These are phyloP conservation scores for Rosa lucieae DNA, from an alignment of 306 rosid genomes.

Conservation along the genomic window DNA sequence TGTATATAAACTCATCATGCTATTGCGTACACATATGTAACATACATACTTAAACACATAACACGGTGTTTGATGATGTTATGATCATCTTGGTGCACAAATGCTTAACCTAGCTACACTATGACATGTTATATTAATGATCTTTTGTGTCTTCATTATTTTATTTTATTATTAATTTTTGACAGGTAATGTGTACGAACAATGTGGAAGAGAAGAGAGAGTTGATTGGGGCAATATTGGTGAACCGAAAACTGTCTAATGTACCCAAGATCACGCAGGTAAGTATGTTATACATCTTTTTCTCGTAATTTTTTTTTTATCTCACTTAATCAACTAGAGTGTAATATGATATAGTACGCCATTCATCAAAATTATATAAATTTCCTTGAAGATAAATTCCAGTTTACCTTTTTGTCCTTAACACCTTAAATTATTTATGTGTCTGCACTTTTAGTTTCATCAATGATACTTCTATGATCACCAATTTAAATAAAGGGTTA, in stretches of 20 bases:
- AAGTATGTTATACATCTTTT: neutral
- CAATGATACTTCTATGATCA: too few species aligned
- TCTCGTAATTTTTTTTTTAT: too few species aligned
- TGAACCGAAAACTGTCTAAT: slow-evolving; percentile 37
- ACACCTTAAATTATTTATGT: too few species aligned
- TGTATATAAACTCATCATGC: neutral
- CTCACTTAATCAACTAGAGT: too few species aligned
- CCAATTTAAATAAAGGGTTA: too few species aligned
- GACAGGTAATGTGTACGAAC: slow-evolving; percentile 55
- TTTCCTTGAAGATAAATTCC: too few species aligned
- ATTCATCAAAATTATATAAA: too few species aligned
- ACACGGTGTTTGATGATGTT: neutral
- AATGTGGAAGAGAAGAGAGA: slow-evolving; percentile 49
- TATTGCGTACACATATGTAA: neutral
- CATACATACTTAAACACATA: too few species aligned
- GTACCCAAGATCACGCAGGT: slow-evolving; percentile 55
- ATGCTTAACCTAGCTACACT: neutral
- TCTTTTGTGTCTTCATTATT: neutral
- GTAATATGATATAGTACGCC: too few species aligned
- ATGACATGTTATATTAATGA: neutral
- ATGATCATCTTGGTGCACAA: too few species aligned
- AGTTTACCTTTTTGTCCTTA: too few species aligned
- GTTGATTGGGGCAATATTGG: slow-evolving; percentile 46
- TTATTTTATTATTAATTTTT: neutral
- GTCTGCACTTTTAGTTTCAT: too few species aligned